Evolutionary conservation across 2,329 filamentous ascomycete genomes (phyloP).

Genomic region (Diaporthe velutina): DNA sequence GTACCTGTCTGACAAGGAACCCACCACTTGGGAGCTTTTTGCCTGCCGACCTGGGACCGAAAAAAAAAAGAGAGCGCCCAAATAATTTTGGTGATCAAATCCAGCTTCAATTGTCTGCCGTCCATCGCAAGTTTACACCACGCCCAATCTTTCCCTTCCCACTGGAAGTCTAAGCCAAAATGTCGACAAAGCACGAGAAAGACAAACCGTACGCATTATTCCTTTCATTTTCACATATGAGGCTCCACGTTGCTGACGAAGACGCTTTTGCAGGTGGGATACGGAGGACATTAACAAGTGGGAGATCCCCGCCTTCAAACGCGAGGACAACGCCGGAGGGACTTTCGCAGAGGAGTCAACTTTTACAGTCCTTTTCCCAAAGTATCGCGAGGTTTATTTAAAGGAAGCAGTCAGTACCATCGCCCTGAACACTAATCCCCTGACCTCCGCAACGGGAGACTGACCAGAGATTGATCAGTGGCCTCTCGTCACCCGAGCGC

Average conservation of each 20-base stretch:
- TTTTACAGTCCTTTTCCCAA: constrained; percentile 89
- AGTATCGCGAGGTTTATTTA: constrained; percentile 95
- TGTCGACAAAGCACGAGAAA: constrained; percentile 91
- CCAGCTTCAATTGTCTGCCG: background rate
- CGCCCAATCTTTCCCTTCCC: background rate
- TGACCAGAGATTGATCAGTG: constrained; percentile 60
- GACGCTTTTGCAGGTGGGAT: constrained; percentile 71
- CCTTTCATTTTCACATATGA: background rate
- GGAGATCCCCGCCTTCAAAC: constrained; percentile 89
- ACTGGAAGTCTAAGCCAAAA: constrained; percentile 49
- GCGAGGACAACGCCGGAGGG: constrained; percentile 86
- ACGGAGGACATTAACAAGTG: constrained; percentile 98
- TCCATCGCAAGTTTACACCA: background rate
- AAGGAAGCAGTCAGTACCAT: constrained; percentile 71
- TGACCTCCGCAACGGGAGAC: background rate
- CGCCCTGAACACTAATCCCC: background rate
- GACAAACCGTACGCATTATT: constrained; percentile 74
- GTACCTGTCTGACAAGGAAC: background rate
- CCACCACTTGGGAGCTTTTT: background rate
- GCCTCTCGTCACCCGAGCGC: constrained; percentile 88
- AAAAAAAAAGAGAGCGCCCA: constrained; percentile 24
- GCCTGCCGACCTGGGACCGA: constrained; percentile 12
- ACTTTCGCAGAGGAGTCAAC: constrained; percentile 94
- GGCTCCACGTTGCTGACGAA: constrained; percentile 7
- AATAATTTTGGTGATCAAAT: constrained; percentile 25